phyloP scores from a whole-genome alignment of 1,284 basidiomycete species.

The Singerocomus inundabilis region DNA sequence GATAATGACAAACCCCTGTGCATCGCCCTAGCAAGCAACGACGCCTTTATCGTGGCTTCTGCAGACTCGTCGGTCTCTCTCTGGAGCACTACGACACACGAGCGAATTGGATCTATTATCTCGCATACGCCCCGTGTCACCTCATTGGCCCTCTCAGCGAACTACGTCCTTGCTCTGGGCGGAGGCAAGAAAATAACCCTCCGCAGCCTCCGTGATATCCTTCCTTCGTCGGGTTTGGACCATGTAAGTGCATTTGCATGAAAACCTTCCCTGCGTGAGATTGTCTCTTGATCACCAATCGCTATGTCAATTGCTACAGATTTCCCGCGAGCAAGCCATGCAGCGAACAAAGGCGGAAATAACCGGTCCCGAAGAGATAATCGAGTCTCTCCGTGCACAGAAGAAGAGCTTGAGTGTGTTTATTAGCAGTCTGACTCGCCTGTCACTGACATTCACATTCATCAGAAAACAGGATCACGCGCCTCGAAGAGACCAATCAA shows the following conservation, averaged over 20 bases:
- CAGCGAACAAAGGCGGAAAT: not conserved
- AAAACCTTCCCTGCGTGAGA: not conserved
- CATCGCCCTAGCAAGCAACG: slow-evolving; percentile 6
- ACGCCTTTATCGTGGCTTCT: slow-evolving; percentile 6
- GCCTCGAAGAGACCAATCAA: not conserved
- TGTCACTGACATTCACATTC: not conserved
- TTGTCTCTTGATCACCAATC: not conserved
- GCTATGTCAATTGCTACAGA: not conserved
- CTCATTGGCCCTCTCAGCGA: slow-evolving; percentile 8
- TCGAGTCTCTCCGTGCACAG: not conserved
- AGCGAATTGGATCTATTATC: slow-evolving; percentile 3
- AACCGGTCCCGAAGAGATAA: no score
- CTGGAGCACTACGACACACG: slow-evolving; percentile 7
- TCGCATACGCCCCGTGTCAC: not conserved
- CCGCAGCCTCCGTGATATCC: not conserved
- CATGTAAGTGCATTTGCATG: not conserved
- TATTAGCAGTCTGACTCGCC: not conserved
- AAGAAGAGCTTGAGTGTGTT: not conserved
- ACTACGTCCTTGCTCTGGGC: not conserved
- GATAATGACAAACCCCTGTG: not conserved
- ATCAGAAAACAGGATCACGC: no score
- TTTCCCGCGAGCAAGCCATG: no score
- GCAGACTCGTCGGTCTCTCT: slow-evolving; percentile 7
- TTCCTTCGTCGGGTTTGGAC: not conserved
- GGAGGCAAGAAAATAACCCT: not conserved